These are phyloP conservation scores for Eremochloa ophiuroides DNA, from an alignment of 176 grass and related monocot genomes.

Conservation along the genomic window DNA sequence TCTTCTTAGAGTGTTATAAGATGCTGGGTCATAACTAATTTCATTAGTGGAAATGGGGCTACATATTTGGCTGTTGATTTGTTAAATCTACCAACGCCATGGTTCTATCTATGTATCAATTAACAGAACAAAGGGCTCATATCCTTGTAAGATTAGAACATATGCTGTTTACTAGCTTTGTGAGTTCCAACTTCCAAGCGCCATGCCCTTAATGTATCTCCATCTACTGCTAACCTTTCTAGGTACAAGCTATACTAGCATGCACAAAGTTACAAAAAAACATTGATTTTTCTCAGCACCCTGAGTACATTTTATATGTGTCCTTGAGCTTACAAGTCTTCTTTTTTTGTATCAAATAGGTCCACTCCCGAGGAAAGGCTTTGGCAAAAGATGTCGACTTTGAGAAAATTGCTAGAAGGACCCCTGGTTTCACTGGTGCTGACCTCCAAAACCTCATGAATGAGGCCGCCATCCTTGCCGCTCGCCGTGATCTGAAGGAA, in stretches of 20 bases:
- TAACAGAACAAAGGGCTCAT: background rate
- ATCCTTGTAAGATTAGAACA: background rate
- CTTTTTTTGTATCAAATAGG: constrained; percentile 38
- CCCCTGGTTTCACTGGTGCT: constrained; percentile 96
- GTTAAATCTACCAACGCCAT: background rate
- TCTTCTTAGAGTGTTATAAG: background rate
- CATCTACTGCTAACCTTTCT: background rate
- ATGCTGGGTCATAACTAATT: background rate
- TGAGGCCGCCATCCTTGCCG: constrained; percentile 93
- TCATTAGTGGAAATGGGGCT: background rate
- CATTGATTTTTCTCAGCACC: background rate
- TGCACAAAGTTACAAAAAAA: background rate
- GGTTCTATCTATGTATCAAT: background rate
- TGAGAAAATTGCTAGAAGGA: constrained; percentile 92
- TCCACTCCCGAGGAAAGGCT: constrained; percentile 94
- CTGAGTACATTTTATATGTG: background rate
- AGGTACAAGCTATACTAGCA: background rate
- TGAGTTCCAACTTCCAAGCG: background rate
- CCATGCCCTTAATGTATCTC: background rate
- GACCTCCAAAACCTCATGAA: constrained; percentile 98
- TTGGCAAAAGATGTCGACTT: constrained; percentile 94
- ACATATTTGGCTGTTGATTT: background rate
- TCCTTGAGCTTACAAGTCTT: background rate
- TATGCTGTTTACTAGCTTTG: background rate
- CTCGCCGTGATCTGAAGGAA: constrained; percentile 94